Evolutionary conservation across 129 eudicot genomes (phyloP).

Genomic region (Dittrichia graveolens): DNA sequence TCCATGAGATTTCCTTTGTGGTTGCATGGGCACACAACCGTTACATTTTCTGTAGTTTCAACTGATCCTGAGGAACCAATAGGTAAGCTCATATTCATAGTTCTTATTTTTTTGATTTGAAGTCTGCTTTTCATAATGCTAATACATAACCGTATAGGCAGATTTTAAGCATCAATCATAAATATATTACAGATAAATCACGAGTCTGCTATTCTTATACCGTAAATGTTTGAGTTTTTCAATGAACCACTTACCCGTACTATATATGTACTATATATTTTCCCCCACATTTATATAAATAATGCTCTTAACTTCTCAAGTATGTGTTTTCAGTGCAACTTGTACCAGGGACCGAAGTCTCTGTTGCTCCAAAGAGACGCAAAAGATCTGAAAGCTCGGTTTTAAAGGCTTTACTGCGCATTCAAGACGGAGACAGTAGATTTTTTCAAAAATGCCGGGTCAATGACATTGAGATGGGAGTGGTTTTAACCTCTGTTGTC

Average conservation of each 20-base stretch:
- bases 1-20: conserved; percentile 87
- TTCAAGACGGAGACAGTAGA: conserved; percentile 72
- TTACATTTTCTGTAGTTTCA: conserved; percentile 76
- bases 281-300: no score
- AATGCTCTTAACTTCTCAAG: conserved; percentile 23
- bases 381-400: conserved; percentile 39
- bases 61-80: conserved; percentile 64
- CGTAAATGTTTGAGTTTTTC: not conserved
- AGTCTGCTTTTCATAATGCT: conserved; percentile 18
- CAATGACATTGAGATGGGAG: conserved; percentile 56
- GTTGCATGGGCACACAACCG: conserved; percentile 81
- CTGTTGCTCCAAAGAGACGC: conserved; percentile 94
- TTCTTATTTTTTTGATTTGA: conserved; percentile 4
- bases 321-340: conserved; percentile 74
- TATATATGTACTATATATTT: no score
- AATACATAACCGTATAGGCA: conserved; percentile 1
- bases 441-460: conserved; percentile 52
- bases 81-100: conserved; percentile 53
- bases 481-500: conserved; percentile 63
- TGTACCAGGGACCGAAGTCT: conserved; percentile 87
- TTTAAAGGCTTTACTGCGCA: conserved; percentile 70
- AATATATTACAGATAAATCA: not conserved
- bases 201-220: not conserved
- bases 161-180: conserved; percentile 8
- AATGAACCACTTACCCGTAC: no score